phyloP scores from a whole-genome alignment of 164 flowering plant species.

The Macadamia integrifolia region DNA sequence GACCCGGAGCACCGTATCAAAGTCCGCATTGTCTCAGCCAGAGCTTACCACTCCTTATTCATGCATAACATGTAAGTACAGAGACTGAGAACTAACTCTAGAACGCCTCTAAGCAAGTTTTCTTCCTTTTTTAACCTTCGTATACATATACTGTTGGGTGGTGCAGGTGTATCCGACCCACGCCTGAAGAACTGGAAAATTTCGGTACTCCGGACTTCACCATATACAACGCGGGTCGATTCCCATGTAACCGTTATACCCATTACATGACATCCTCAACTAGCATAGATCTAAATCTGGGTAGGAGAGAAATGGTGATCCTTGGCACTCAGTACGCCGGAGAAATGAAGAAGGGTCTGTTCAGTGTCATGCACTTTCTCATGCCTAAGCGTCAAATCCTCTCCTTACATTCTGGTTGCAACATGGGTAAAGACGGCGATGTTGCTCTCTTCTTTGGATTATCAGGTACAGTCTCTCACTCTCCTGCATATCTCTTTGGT shows the following conservation, averaged over 20 bases:
- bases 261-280: constrained; percentile 99
- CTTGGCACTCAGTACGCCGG: constrained; percentile 99
- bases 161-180: constrained; percentile 99
- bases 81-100: no score
- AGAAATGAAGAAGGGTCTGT: constrained; percentile 99
- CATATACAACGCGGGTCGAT: constrained; percentile 97
- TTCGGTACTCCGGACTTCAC: constrained; percentile 99
- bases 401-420: constrained; percentile 97
- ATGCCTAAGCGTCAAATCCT: constrained; percentile 97
- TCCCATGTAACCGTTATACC: constrained; percentile 97
- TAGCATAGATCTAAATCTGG: constrained; percentile 89
- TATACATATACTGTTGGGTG: no score
- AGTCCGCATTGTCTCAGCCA: constrained; percentile 95
- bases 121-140: background rate
- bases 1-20: constrained; percentile 87
- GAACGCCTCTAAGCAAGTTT: no score
- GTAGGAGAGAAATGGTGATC: constrained; percentile 97
- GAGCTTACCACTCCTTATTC: constrained; percentile 96
- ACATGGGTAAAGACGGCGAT: constrained; percentile 95
- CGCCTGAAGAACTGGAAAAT: constrained; percentile 94
- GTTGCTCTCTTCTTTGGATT: constrained; percentile 99
- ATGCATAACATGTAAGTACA: constrained; percentile 98
- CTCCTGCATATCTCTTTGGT: background rate
- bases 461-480: constrained; percentile 60
- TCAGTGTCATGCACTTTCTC: constrained; percentile 97